Evolutionary conservation across 768 basidiomycete genomes (phyloP).

Genomic region (Mycena venus): DNA sequence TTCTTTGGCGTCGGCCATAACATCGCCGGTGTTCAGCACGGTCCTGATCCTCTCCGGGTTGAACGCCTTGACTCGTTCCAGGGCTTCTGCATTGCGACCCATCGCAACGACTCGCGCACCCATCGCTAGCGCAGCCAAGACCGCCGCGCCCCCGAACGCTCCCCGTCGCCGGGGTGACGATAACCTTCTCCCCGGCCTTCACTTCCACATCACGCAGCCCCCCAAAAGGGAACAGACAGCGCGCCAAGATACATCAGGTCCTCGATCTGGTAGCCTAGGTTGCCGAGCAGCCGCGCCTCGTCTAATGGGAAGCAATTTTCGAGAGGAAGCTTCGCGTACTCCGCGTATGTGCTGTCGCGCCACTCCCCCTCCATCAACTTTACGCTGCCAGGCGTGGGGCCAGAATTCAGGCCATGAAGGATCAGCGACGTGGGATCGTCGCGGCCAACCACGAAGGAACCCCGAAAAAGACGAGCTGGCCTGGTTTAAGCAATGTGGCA

Average conservation of each 20-base stretch:
- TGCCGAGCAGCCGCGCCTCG: not conserved
- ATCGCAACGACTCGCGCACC: slow-evolving; percentile 25
- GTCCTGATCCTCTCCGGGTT: not conserved
- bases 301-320: not conserved
- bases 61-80: not conserved
- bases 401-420: not conserved
- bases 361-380: not conserved
- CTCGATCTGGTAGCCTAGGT: not conserved
- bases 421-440: not conserved
- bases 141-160: slow-evolving; percentile 18
- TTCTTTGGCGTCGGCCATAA: not conserved
- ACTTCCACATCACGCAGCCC: not conserved
- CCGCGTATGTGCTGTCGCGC: not conserved
- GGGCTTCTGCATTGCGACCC: not conserved
- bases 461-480: slow-evolving; percentile 1
- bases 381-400: not conserved
- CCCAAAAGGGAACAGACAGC: not conserved
- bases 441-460: not conserved
- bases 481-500: not conserved
- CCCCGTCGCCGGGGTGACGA: slow-evolving; percentile 24
- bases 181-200: not conserved
- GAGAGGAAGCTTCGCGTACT: not conserved
- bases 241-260: not conserved
- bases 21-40: not conserved
- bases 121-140: slow-evolving; percentile 18